A percentile compares a stretch with the other conserved stretches of the same genome.
Conservation (phyloP, 1,284 basidiomycete species). For the Rhizopogon parksii region DNA sequence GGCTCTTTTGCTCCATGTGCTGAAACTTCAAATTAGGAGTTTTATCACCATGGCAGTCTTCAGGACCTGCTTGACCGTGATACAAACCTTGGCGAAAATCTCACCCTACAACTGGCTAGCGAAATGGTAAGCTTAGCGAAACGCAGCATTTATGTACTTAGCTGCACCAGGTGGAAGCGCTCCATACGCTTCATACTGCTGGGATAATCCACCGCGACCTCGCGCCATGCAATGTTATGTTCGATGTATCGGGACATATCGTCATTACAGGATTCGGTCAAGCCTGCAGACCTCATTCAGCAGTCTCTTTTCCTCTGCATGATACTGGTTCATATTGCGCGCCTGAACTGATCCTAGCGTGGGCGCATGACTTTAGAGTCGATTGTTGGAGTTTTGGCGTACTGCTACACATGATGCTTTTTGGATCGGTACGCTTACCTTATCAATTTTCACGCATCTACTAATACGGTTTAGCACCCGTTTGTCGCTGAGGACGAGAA, state of each 20-base stretch:
- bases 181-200: slow-evolving; percentile 49
- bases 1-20: background rate
- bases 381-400: slow-evolving; percentile 82
- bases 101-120: slow-evolving; percentile 59
- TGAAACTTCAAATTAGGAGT: slow-evolving; percentile 30
- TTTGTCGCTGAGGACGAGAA: slow-evolving; percentile 20
- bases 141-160: background rate
- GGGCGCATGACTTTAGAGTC: slow-evolving; percentile 67
- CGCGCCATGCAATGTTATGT: slow-evolving; percentile 57
- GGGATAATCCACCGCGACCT: slow-evolving; percentile 48
- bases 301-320: slow-evolving; percentile 19
- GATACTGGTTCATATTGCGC: slow-evolving; percentile 54
- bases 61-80: slow-evolving; percentile 53
- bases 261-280: slow-evolving; percentile 55
- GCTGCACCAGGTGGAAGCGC: slow-evolving; percentile 41
- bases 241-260: slow-evolving; percentile 59
- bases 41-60: slow-evolving; percentile 55
- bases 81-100: slow-evolving; percentile 48
- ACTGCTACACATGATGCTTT: slow-evolving; percentile 65
- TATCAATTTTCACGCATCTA: background rate
- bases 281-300: slow-evolving; percentile 7
- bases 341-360: slow-evolving; percentile 66
- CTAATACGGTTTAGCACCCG: slow-evolving; percentile 30
- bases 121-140: slow-evolving; percentile 45
- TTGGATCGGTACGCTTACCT: slow-evolving; percentile 41